These are phyloP conservation scores for Saturnispora bothae DNA, from an alignment of 805 yeast species.

Conservation along the genomic window DNA sequence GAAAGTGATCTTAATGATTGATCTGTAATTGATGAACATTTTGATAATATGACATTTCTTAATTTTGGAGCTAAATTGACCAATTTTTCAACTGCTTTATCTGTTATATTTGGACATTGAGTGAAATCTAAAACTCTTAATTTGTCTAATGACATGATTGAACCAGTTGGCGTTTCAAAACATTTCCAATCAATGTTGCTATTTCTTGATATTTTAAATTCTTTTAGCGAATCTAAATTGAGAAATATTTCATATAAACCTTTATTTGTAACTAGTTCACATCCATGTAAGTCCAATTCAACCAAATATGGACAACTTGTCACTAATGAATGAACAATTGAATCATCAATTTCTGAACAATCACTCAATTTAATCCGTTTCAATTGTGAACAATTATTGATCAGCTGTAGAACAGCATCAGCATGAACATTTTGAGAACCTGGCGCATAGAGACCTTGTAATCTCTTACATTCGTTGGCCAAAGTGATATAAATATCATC, in stretches of 20 bases:
- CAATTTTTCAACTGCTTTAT: constrained; percentile 61
- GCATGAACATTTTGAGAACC: constrained; percentile 68
- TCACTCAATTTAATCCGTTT: constrained; percentile 77
- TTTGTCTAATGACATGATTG: constrained; percentile 39
- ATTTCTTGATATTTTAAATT: constrained; percentile 72
- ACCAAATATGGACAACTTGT: constrained; percentile 70
- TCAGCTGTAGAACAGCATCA: constrained; percentile 46
- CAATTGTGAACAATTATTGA: constrained; percentile 57
- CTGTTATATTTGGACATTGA: constrained; percentile 72
- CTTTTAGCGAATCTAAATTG: constrained; percentile 64
- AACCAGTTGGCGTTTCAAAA: constrained; percentile 30
- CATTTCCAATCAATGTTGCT: constrained; percentile 58
- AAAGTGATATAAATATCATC: constrained; percentile 63
- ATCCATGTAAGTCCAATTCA: constrained; percentile 81
- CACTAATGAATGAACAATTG: constrained; percentile 47
- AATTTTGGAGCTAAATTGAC: constrained; percentile 73
- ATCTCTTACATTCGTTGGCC: constrained; percentile 58
- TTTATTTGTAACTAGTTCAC: constrained; percentile 62
- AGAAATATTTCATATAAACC: constrained; percentile 47
- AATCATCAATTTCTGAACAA: constrained; percentile 56
- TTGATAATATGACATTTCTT: constrained; percentile 80
- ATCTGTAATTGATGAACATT: constrained; percentile 82
- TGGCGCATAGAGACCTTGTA: constrained; percentile 87
- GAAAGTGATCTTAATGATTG: constrained; percentile 62
- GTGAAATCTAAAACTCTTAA: constrained; percentile 79